Conservation (phyloP, 148 eudicot species). For the Fagopyrum tataricum region DNA sequence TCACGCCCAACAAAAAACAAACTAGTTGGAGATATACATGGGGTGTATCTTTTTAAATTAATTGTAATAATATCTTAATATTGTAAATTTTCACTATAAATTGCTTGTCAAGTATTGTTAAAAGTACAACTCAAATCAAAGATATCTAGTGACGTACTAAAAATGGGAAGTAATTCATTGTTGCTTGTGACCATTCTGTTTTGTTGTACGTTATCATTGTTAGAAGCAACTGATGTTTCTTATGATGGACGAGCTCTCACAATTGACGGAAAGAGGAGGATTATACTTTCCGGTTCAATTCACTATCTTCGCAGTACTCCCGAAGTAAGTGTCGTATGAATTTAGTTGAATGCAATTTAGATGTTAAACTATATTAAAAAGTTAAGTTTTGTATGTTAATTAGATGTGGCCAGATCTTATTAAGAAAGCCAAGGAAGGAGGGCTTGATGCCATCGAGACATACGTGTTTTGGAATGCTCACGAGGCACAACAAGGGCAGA, state of each 20-base stretch:
- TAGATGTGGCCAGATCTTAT: slow-evolving; percentile 57
- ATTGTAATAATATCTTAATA: no score
- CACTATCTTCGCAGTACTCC: slow-evolving; percentile 37
- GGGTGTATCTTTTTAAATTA: no score
- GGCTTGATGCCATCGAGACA: slow-evolving; percentile 38
- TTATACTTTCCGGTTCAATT: slow-evolving; percentile 25
- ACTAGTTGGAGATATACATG: no score
- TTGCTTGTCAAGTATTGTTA: no score
- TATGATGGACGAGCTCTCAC: slow-evolving; percentile 27
- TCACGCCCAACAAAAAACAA: no score
- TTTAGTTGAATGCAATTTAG: no score
- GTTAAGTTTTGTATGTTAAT: background rate
- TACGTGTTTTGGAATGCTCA: slow-evolving; percentile 49
- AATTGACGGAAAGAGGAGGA: slow-evolving; percentile 24
- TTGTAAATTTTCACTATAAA: no score
- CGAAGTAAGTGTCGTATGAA: slow-evolving; percentile 16
- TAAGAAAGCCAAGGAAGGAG: slow-evolving; percentile 40
- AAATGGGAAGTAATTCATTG: no score
- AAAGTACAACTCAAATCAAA: no score
- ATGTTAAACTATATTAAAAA: no score
- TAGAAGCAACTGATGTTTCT: slow-evolving; percentile 10
- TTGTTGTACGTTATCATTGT: background rate
- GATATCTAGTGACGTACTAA: no score
- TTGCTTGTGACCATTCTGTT: background rate
- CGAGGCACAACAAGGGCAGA: slow-evolving; percentile 29